Evolutionary conservation across 441 rosid species (phyloP), one percentile per base, ranked within the genome.

Genomic region (Pelargonium citronellum): DNA sequence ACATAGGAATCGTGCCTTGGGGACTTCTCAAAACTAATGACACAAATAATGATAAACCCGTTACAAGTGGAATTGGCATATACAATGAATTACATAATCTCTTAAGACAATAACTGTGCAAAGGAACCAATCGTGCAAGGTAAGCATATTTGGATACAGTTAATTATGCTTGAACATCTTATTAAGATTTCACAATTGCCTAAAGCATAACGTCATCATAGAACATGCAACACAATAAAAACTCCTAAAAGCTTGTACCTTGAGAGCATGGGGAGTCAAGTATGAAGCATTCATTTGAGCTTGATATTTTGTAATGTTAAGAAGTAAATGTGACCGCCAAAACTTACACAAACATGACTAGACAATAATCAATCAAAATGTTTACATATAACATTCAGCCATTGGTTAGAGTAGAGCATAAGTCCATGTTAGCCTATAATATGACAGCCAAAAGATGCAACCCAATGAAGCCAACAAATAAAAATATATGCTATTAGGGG

Each of bases 21-120:
- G 55, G 97, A 92, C 51, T 77, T 86, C 87, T 95, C 96, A 71
- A 95, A 95, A 81, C 99, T 95, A 76, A 67, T 51, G 16, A 12
- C 57, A 13, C 15, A 16, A 16, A 51, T 51, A 51, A 51, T 1
- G 57, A 16, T 51, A 51, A 2, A 51, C 6, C 16, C 57, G 15
- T 51, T 51, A 51, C n/a, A 51, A 51, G 15, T n/a, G 57, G 16
- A 51, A 51, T 51, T 51, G 0, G 15, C 16, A 51, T 12, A 13
- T 13, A n/a, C 57, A 51, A 51, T 51, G 16, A 13, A 16, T 12
- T 13, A 51, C 15, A 51, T 2, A 51, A 12, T n/a, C 0, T 15
- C 57, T 51, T 51, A 51, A n/a, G 17, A 16, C 57, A 3, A 51
- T 12, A 51, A 13, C 15, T 51, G 12, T 3, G 16, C 19, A 12